Evolutionary conservation across 2,329 filamentous ascomycete genomes (phyloP).

Genomic region (Xylariaceae sp.): DNA sequence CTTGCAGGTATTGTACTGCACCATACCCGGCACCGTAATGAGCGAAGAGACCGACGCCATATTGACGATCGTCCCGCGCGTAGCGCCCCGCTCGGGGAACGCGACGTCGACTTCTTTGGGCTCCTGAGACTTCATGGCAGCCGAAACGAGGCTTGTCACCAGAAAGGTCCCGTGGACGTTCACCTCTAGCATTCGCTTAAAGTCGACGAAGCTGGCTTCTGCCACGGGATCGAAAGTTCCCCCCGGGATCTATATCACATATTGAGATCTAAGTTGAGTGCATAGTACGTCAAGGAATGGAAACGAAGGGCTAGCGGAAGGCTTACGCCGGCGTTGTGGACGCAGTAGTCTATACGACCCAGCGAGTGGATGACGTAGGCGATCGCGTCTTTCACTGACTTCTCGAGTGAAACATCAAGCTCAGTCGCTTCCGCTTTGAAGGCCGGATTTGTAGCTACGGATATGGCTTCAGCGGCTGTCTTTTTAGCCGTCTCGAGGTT

Average conservation of each 20-base stretch:
- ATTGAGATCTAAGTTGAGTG: no score
- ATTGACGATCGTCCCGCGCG: constrained; percentile 18
- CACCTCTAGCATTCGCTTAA: constrained; percentile 8
- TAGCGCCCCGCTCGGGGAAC: constrained; percentile 7
- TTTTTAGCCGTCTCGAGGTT: constrained; percentile 17
- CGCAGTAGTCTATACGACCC: constrained; percentile 25
- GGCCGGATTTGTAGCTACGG: constrained; percentile 10
- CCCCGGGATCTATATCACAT: no score
- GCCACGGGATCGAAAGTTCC: not conserved
- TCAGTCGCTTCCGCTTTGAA: constrained; percentile 18
- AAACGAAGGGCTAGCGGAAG: no score
- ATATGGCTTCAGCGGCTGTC: constrained; percentile 7
- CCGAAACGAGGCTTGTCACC: constrained; percentile 7
- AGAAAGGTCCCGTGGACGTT: constrained; percentile 21
- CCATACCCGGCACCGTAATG: not conserved
- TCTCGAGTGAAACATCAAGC: constrained; percentile 19
- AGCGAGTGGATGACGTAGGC: constrained; percentile 11
- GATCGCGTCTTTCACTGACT: constrained; percentile 14
- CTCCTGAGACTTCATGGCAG: constrained; percentile 21
- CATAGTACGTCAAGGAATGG: no score
- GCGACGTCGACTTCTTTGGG: not conserved
- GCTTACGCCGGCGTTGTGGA: constrained; percentile 23
- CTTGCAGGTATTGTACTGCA: constrained; percentile 13
- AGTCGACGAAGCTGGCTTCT: constrained; percentile 5
- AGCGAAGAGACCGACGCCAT: constrained; percentile 10